phyloP scores from a whole-genome alignment of 2,329 filamentous ascomycete genomes.

The Phaeosphaeriaceae sp. region DNA sequence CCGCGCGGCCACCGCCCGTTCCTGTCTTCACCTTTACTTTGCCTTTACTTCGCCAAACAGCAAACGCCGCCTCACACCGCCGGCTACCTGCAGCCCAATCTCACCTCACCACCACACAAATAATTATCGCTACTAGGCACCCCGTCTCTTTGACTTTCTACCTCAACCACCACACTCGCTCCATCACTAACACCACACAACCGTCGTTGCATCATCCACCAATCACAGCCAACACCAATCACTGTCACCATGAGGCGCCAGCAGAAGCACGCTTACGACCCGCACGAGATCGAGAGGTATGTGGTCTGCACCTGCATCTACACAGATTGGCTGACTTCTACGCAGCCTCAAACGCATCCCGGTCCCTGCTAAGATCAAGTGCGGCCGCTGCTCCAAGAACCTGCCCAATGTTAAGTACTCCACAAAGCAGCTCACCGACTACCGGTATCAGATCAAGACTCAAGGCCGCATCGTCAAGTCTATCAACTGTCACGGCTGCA shows the following conservation, averaged over 20 bases:
- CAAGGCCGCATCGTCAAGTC: conserved; percentile 21
- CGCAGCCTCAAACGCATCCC: conserved; percentile 25
- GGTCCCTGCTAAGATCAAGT: conserved; percentile 50
- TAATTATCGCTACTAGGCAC: not conserved
- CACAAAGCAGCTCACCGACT: conserved; percentile 54
- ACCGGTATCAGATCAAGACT: conserved; percentile 24
- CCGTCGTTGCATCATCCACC: not conserved
- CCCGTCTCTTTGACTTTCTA: not conserved
- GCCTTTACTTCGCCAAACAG: conserved; percentile 5
- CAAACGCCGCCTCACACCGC: conserved; percentile 1
- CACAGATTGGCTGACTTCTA: not conserved
- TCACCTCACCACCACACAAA: not conserved
- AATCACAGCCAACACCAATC: not conserved
- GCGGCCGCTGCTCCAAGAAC: conserved; percentile 54
- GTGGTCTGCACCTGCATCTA: not conserved
- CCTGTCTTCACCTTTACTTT: conserved; percentile 11
- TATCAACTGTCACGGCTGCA: conserved; percentile 55
- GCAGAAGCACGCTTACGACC: conserved; percentile 13
- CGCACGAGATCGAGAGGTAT: conserved; percentile 20
- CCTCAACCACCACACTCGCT: not conserved
- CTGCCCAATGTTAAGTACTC: conserved; percentile 52
- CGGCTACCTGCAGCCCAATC: not conserved
- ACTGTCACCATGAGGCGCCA: conserved; percentile 7
- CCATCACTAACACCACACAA: not conserved
- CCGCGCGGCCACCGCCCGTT: not conserved